phyloP scores from a whole-genome alignment of 352 stramenopile species.

The Globisporangium spinosum region DNA sequence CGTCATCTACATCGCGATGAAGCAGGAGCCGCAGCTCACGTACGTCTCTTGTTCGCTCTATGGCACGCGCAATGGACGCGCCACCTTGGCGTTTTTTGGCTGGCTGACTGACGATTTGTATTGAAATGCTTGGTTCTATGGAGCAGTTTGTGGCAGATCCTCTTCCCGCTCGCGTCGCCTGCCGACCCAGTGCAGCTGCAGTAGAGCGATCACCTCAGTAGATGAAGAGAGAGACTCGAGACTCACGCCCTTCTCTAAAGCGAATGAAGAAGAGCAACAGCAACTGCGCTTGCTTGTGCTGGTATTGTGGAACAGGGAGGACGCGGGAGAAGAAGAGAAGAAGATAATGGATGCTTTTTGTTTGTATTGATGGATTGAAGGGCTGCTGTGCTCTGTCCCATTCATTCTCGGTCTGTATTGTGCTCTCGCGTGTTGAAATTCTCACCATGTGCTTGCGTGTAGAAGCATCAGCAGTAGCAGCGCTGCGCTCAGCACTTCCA shows the following conservation, averaged over 20 bases:
- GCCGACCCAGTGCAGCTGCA: conserved; percentile 48
- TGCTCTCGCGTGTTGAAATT: background rate
- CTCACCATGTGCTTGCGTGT: background rate
- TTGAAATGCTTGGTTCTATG: background rate
- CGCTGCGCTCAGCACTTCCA: conserved; percentile 50
- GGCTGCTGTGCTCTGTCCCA: no score
- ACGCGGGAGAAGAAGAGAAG: background rate
- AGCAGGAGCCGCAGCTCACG: conserved; percentile 74
- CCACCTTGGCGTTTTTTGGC: background rate
- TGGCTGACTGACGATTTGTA: conserved; percentile 1
- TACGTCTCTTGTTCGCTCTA: conserved; percentile 25
- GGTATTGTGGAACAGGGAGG: background rate
- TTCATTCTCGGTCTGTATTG: background rate
- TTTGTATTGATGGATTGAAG: conserved; percentile 4
- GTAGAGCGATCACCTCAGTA: conserved; percentile 11
- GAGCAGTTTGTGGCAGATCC: conserved; percentile 58
- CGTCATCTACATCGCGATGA: conserved; percentile 74
- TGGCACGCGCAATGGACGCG: background rate
- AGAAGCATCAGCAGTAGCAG: background rate
- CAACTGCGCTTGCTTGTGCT: background rate
- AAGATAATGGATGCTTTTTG: conserved; percentile 8
- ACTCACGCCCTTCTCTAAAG: background rate
- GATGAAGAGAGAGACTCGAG: background rate
- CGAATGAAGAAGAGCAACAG: background rate
- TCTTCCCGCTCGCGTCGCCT: conserved; percentile 71